phyloP scores from a whole-genome alignment of 306 rosid genomes.

The Acacia melanoxylon region DNA sequence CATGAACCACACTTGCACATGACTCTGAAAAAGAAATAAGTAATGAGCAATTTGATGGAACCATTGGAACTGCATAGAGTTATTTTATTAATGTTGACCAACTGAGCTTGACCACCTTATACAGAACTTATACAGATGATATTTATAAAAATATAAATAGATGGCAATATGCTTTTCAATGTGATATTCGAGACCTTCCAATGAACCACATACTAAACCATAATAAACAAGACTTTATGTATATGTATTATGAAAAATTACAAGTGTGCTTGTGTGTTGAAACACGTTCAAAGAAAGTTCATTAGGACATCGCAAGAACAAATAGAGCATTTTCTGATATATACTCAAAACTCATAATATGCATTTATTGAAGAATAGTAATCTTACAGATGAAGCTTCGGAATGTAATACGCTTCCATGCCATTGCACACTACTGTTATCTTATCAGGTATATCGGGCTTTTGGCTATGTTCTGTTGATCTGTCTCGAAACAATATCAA shows the following conservation, averaged over 20 bases:
- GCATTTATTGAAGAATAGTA: conserved; percentile 18
- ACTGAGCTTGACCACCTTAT: neutral
- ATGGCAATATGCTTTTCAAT: neutral
- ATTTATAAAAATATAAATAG: conserved; percentile 20
- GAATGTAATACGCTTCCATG: conserved; percentile 85
- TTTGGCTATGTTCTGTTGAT: conserved; percentile 41
- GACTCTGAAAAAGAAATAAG: conserved; percentile 55
- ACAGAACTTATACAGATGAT: neutral
- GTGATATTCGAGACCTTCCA: conserved; percentile 7
- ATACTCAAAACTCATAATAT: conserved; percentile 12
- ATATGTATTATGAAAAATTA: neutral
- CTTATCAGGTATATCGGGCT: conserved; percentile 51
- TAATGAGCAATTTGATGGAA: conserved; percentile 34
- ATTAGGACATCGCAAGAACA: neutral
- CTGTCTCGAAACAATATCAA: conserved; percentile 47
- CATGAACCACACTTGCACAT: conserved; percentile 82
- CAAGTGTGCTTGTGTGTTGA: neutral
- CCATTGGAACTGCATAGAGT: neutral
- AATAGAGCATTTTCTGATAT: conserved; percentile 22
- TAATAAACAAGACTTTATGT: neutral
- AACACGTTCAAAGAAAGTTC: neutral
- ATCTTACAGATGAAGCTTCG: conserved; percentile 85
- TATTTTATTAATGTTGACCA: neutral
- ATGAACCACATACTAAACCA: neutral
- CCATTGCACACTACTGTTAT: conserved; percentile 89